Percentiles rank a stretch among this genome's conserved stretches.
Evolutionary conservation across 129 eudicot species (phyloP).

Genomic region (Arctium lappa): DNA sequence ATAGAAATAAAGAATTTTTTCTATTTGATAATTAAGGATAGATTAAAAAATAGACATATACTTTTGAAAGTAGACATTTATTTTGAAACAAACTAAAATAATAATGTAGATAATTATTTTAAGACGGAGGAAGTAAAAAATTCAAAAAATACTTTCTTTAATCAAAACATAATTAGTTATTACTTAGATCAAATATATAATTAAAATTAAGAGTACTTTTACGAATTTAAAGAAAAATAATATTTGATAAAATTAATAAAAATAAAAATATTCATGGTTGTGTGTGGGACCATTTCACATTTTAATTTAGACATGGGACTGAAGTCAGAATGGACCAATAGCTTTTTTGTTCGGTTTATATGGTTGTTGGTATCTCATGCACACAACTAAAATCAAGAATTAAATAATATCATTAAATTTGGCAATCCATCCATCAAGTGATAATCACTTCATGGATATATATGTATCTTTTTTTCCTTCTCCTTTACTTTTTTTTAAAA

Average conservation of each 20-base stretch:
- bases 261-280: neutral
- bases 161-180: neutral
- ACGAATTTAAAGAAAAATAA: too few species aligned
- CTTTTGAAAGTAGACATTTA: too few species aligned
- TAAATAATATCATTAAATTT: neutral
- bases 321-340: neutral
- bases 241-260: neutral
- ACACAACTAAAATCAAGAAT: neutral
- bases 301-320: neutral
- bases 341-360: neutral
- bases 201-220: too few species aligned
- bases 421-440: neutral
- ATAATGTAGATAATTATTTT: too few species aligned
- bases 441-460: slow-evolving; percentile 3
- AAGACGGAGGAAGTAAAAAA: too few species aligned
- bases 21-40: too few species aligned
- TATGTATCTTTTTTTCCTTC: neutral
- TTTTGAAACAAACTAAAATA: too few species aligned
- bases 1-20: too few species aligned
- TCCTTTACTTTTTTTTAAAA: too few species aligned
- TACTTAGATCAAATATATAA: neutral
- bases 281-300: neutral
- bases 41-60: too few species aligned
- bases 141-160: neutral
- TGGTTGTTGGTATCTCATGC: slow-evolving; percentile 4